Conservation (phyloP, 1,284 basidiomycete species). For the Trametes hirsuta region DNA sequence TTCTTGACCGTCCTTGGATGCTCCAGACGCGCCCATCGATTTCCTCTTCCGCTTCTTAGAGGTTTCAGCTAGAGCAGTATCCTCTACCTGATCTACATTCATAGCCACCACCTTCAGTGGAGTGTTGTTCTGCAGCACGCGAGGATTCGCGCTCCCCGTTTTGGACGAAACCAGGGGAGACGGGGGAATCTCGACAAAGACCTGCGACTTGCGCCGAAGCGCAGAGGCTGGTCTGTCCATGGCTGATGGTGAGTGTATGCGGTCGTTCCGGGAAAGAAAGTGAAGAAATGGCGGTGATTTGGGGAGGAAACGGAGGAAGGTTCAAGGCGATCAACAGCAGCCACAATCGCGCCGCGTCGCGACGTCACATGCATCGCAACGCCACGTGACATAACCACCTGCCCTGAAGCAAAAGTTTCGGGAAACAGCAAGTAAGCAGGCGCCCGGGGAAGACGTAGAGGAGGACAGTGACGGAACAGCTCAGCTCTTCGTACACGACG, state of each 20-base stretch:
- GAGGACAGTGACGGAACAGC: slow-evolving; percentile 16
- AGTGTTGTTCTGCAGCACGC: slow-evolving; percentile 52
- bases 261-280: neutral
- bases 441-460: neutral
- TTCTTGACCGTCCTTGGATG: slow-evolving; percentile 3
- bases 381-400: slow-evolving; percentile 30
- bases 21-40: slow-evolving; percentile 24
- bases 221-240: slow-evolving; percentile 30
- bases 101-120: slow-evolving; percentile 40
- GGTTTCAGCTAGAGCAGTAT: slow-evolving; percentile 10
- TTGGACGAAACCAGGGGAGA: slow-evolving; percentile 39
- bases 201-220: slow-evolving; percentile 42
- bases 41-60: slow-evolving; percentile 33
- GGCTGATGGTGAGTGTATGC: slow-evolving; percentile 13
- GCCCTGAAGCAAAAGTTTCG: slow-evolving; percentile 31
- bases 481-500: slow-evolving; percentile 25
- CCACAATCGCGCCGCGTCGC: slow-evolving; percentile 32
- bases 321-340: slow-evolving; percentile 26
- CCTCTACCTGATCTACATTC: slow-evolving; percentile 24
- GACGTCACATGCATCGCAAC: slow-evolving; percentile 32
- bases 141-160: slow-evolving; percentile 5
- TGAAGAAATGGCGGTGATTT: slow-evolving; percentile 7
- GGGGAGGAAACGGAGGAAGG: slow-evolving; percentile 21
- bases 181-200: slow-evolving; percentile 62
- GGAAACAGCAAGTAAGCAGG: neutral